Conservation (phyloP, 148 eudicot genomes). For the Limonium bicolor region DNA sequence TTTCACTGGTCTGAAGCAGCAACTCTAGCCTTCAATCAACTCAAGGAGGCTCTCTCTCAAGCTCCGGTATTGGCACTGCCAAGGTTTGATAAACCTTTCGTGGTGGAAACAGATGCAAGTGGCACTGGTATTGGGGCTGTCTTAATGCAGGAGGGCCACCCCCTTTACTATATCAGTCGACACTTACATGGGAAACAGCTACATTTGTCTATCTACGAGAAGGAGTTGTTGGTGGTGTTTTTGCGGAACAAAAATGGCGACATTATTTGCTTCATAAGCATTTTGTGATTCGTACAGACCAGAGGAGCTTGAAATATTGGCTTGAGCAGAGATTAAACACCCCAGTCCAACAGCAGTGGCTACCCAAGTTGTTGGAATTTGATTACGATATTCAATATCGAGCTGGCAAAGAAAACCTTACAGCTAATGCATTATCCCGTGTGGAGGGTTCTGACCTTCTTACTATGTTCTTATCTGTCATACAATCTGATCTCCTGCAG, state of each 20-base stretch:
- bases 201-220: neutral
- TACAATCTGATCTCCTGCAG: neutral
- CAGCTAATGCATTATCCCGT: neutral
- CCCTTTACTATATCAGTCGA: neutral
- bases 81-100: neutral
- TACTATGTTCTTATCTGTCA: neutral
- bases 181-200: neutral
- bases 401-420: neutral
- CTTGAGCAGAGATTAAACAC: conserved; percentile 1
- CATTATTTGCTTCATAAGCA: neutral
- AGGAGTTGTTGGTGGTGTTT: neutral
- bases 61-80: neutral
- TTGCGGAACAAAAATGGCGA: conserved; percentile 1
- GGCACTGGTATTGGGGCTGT: neutral
- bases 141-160: neutral
- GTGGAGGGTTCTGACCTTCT: neutral
- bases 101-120: conserved; percentile 1
- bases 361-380: neutral
- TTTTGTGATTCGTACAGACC: neutral
- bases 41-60: neutral
- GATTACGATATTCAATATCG: neutral
- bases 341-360: neutral
- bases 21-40: neutral
- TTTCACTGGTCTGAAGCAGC: neutral
- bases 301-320: neutral